Evolutionary conservation across 2,329 filamentous ascomycete species (phyloP).

Genomic region (Daldinia sp.): DNA sequence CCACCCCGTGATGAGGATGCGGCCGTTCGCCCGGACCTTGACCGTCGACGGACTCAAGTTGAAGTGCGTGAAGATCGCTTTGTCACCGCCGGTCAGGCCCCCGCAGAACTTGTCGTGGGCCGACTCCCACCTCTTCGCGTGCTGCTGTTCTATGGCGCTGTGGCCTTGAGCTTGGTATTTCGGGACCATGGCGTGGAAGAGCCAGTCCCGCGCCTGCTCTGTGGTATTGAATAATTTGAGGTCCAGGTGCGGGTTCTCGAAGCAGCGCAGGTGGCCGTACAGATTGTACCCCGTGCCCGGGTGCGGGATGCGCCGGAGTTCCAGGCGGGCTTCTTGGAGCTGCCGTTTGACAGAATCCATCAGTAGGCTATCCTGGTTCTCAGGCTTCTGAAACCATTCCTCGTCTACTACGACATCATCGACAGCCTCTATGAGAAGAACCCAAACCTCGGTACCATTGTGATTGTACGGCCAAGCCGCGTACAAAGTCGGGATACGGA

Average conservation of each 20-base stretch:
- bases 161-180: not conserved
- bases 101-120: not conserved
- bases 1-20: not conserved
- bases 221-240: not conserved
- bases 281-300: not conserved
- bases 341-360: not conserved
- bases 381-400: not conserved
- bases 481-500: not conserved
- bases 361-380: no score
- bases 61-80: not conserved
- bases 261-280: not conserved
- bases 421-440: not conserved
- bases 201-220: not conserved
- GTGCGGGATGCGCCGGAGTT: not conserved
- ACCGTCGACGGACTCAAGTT: not conserved
- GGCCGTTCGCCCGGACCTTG: not conserved
- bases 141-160: not conserved
- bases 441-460: not conserved
- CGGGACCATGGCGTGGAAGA: not conserved
- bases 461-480: not conserved
- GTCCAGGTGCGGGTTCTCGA: not conserved
- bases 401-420: not conserved
- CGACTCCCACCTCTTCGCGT: not conserved
- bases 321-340: not conserved
- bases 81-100: not conserved